Conservation (phyloP, 768 basidiomycete genomes). For the Boletus subcaerulescens region DNA sequence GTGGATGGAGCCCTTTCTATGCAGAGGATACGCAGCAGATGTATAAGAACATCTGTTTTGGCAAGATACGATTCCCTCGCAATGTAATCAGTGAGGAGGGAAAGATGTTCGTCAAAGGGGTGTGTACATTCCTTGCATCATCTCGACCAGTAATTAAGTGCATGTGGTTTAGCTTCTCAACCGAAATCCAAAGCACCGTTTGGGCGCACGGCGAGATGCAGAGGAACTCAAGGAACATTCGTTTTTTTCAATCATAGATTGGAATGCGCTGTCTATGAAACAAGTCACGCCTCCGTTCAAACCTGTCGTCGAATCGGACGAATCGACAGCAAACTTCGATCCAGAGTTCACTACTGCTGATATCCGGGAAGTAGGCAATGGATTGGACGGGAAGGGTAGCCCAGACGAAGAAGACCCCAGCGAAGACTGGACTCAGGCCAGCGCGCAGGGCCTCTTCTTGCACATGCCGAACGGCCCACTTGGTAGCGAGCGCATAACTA, state of each 20-base stretch:
- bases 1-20: constrained; percentile 99
- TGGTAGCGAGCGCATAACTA: constrained; percentile 50
- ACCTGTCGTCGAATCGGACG: constrained; percentile 95
- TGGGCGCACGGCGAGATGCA: constrained; percentile 88
- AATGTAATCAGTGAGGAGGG: constrained; percentile 97
- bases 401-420: constrained; percentile 65
- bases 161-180: constrained; percentile 74
- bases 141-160: constrained; percentile 11
- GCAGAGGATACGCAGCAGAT: constrained; percentile 99
- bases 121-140: constrained; percentile 43
- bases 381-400: constrained; percentile 42
- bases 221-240: constrained; percentile 94
- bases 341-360: constrained; percentile 96
- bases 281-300: constrained; percentile 97
- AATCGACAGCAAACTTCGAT: constrained; percentile 97
- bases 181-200: constrained; percentile 95
- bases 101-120: constrained; percentile 98
- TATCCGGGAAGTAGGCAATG: constrained; percentile 65
- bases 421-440: constrained; percentile 50
- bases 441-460: constrained; percentile 22
- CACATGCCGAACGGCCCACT: constrained; percentile 79
- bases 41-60: constrained; percentile 99
- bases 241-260: constrained; percentile 92
- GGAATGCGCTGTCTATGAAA: constrained; percentile 81
- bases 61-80: constrained; percentile 97